Conservation (phyloP, 345 rosid species). For the Melaleuca quinquenervia region DNA sequence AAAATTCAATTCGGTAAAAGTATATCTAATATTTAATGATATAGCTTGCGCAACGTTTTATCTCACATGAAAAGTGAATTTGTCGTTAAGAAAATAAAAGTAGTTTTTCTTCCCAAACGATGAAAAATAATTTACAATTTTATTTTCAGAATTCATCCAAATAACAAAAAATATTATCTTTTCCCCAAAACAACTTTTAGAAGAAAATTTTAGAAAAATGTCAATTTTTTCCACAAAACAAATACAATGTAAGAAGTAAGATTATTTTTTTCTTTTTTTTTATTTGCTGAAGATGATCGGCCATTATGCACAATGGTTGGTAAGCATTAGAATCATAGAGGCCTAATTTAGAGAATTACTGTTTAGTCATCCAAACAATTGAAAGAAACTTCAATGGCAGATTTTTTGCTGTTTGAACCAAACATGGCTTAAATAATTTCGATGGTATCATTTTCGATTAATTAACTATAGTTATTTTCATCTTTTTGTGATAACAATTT, state of each 20-base stretch:
- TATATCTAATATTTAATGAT: not conserved
- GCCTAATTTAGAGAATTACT: not conserved
- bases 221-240: not conserved
- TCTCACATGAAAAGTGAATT: not conserved
- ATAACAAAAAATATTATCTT: not conserved
- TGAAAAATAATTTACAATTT: accelerated
- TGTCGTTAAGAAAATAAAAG: not conserved
- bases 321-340: not conserved
- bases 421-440: not conserved
- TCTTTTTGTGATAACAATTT: not conserved
- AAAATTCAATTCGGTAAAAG: not conserved
- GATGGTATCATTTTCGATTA: not conserved
- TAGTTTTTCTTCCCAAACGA: not conserved
- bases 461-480: not conserved
- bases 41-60: accelerated
- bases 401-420: not conserved
- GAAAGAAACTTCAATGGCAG: not conserved
- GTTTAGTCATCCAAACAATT: not conserved
- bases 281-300: not conserved
- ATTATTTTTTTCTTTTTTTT: not conserved
- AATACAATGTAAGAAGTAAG: accelerated
- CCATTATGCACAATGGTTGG: not conserved
- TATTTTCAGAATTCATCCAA: not conserved
- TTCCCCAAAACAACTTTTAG: not conserved
- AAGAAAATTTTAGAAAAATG: accelerated